These are phyloP conservation scores for Glycine latifolia DNA, from an alignment of 306 rosid genomes.

Conservation along the genomic window DNA sequence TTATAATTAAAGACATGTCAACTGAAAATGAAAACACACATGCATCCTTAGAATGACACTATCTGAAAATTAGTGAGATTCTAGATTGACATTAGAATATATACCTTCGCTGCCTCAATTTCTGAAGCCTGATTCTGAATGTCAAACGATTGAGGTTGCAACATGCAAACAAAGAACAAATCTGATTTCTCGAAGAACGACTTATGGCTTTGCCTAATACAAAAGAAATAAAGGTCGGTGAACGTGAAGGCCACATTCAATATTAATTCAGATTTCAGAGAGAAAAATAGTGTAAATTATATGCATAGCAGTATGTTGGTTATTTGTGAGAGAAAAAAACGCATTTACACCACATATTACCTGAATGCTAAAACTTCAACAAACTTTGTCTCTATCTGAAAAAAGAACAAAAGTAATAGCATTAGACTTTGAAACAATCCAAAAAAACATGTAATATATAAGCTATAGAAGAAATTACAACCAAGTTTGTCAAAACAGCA, in stretches of 20 bases:
- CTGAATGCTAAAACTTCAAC: constrained; percentile 87
- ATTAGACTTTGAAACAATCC: constrained; percentile 32
- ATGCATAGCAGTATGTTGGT: not conserved
- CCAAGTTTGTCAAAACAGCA: not conserved
- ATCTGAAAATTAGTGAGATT: constrained; percentile 11
- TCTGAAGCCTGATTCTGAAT: constrained; percentile 65
- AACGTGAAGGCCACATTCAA: constrained; percentile 12
- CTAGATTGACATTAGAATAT: constrained; percentile 13
- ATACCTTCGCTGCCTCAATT: constrained; percentile 76
- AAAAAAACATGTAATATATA: constrained; percentile 21
- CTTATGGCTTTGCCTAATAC: constrained; percentile 81
- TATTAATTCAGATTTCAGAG: not conserved
- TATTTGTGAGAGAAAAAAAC: constrained; percentile 7
- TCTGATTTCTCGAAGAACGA: constrained; percentile 78
- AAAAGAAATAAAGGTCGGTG: constrained; percentile 35
- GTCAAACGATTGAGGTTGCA: constrained; percentile 69
- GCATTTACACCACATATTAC: constrained; percentile 35
- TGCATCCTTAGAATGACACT: constrained; percentile 8
- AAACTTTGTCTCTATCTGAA: constrained; percentile 76
- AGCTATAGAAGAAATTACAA: constrained; percentile 3
- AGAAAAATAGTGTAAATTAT: constrained; percentile 4
- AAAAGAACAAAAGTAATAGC: constrained; percentile 39
- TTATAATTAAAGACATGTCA: not conserved
- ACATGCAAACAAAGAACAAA: constrained; percentile 75
- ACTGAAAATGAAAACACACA: not conserved